phyloP scores from a whole-genome alignment of 2,329 filamentous ascomycete genomes.

The Claviceps pusilla region DNA sequence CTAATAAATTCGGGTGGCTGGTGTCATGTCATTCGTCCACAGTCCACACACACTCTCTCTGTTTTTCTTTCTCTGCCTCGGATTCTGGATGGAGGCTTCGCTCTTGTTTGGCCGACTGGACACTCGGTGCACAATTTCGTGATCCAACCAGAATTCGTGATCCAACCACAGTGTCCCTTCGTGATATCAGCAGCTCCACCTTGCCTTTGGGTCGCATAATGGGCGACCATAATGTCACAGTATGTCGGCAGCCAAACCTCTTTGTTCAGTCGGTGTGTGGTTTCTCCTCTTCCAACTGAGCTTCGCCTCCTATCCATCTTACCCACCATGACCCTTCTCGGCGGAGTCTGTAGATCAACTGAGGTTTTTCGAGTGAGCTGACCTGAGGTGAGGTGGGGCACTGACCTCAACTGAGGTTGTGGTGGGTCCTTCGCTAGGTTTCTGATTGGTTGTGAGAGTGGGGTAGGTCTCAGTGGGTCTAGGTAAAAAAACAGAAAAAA shows the following conservation, averaged over 20 bases:
- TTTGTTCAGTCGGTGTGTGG: slow-evolving; percentile 22
- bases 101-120: background rate
- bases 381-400: no score
- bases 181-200: slow-evolving; percentile 18
- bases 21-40: background rate
- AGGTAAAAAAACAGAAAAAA: no score
- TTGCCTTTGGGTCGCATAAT: slow-evolving; percentile 21
- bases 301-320: background rate
- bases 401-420: no score
- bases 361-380: no score
- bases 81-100: background rate
- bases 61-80: background rate
- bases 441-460: no score
- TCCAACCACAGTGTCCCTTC: slow-evolving; percentile 1
- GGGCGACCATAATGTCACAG: slow-evolving; percentile 15
- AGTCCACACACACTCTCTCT: no score
- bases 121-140: background rate
- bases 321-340: background rate
- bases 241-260: background rate
- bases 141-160: slow-evolving; percentile 11
- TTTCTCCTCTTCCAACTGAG: slow-evolving; percentile 7
- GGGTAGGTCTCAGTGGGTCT: no score
- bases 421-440: no score
- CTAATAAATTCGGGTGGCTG: background rate
- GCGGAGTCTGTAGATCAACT: no score